These are phyloP conservation scores for Geranium incanum DNA, from an alignment of 441 rosid species.

Conservation along the genomic window DNA sequence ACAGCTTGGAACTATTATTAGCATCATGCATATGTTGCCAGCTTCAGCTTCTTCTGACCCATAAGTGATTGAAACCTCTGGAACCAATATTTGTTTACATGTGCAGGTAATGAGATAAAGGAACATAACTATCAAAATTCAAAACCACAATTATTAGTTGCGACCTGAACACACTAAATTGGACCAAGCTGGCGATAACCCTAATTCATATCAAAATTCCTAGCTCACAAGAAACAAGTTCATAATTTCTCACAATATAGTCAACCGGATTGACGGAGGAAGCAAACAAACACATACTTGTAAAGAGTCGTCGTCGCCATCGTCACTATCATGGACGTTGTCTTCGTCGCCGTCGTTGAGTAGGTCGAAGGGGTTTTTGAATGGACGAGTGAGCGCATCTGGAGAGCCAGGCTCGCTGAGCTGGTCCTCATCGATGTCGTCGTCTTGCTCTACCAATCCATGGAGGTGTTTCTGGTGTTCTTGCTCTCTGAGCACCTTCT, in stretches of 20 bases:
- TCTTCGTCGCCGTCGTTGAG: conserved; percentile 49
- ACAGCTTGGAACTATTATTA: no score
- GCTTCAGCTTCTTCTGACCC: no score
- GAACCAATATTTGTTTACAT: not conserved
- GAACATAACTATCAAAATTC: not conserved
- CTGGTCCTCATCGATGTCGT: conserved; percentile 14
- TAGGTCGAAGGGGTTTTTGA: conserved; percentile 63
- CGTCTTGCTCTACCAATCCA: conserved; percentile 29
- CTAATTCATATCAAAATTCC: not conserved
- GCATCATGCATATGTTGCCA: no score
- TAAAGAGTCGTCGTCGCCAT: not conserved
- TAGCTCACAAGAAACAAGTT: not conserved
- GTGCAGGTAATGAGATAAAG: not conserved
- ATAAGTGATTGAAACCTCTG: no score
- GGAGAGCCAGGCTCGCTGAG: conserved; percentile 23
- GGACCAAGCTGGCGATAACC: not conserved
- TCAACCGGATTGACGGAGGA: not conserved
- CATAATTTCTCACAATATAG: not conserved
- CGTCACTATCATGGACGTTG: conserved; percentile 17
- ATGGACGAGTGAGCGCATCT: conserved; percentile 28
- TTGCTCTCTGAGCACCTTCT: conserved; percentile 66
- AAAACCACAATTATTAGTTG: not conserved
- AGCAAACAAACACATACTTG: conserved; percentile 33
- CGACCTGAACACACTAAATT: not conserved
- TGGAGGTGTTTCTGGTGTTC: conserved; percentile 39